phyloP scores from a whole-genome alignment of 495 filamentous ascomycete species.

The Lepraria neglecta region DNA sequence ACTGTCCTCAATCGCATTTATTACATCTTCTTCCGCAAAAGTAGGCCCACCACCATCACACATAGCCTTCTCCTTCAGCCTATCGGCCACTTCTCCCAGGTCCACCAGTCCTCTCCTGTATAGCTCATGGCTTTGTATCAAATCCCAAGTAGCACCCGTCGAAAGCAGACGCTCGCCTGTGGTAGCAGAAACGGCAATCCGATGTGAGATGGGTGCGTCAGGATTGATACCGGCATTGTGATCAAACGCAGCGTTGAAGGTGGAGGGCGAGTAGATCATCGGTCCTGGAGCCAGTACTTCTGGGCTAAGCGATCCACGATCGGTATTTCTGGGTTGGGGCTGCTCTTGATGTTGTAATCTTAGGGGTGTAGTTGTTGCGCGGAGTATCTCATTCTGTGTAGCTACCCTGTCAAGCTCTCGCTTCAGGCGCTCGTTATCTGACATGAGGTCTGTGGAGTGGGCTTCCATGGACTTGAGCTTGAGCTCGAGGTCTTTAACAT shows the following conservation, averaged over 20 bases:
- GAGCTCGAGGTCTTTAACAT: conserved; percentile 84
- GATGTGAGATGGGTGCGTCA: conserved; percentile 50
- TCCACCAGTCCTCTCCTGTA: conserved; percentile 80
- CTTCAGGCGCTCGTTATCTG: conserved; percentile 80
- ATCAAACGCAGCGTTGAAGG: conserved; percentile 52
- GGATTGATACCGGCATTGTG: conserved; percentile 27
- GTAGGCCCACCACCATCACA: conserved; percentile 90
- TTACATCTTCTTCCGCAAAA: conserved; percentile 71
- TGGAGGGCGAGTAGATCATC: conserved; percentile 65
- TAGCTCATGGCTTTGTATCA: conserved; percentile 76
- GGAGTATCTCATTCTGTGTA: conserved; percentile 90
- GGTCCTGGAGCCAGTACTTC: conserved; percentile 48
- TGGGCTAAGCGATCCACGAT: conserved; percentile 28
- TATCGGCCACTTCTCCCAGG: conserved; percentile 68
- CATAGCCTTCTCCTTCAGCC: conserved; percentile 66
- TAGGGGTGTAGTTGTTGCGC: conserved; percentile 52
- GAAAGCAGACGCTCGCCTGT: conserved; percentile 73
- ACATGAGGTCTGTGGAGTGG: conserved; percentile 45
- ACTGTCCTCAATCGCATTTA: conserved; percentile 71
- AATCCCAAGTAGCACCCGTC: conserved; percentile 80
- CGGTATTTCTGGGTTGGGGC: not conserved
- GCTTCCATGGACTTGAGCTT: conserved; percentile 72
- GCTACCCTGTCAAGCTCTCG: conserved; percentile 70
- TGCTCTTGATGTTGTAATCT: conserved; percentile 29
- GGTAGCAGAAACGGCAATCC: conserved; percentile 56